Base-by-base conservation (phyloP, 192 early-diverging fungal genomes). In the Mortierella antarctica region DNA sequence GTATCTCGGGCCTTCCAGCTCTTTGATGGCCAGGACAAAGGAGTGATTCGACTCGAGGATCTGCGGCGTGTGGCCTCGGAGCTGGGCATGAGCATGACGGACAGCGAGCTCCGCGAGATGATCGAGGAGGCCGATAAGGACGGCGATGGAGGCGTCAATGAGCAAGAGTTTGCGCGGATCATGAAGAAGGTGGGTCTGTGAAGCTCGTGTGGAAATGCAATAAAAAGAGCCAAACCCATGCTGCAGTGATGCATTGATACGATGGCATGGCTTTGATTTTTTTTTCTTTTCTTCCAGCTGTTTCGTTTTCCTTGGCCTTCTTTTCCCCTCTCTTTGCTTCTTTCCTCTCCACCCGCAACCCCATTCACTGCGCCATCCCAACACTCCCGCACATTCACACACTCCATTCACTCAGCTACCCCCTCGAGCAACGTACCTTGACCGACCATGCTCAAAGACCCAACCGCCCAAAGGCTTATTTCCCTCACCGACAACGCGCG, bases 401-500 rank as follows among this genome's bases (percentile, higher is more conserved):
- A 41, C 57, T 39, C 39, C 54, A 56, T 21, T 56, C n/a, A 50
- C 17, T 14, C 31, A 31, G 31, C 31, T 31, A 31, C 31, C 31
- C 31, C 3, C 31, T 31, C 31, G 31, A 31, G 31, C 31, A 31
- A 31, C 31, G 31, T 31, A 31, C 31, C 31, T 31, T 31, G 1
- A 31, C 31, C 31, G 31, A 31, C 31, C 31, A 31, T 31, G 31
- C 31, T 31, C 31, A 31, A 31, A 31, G 31, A 51, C 31, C 31
- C 44, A 6, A 50, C 4, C 5, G 21, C 14, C 7, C 44, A 44
- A 8, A 20, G 18, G 12, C 56, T 55, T 10, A 61, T 61, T 31
- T 4, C 44, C 9, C 51, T 87, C 40, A 86, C 87, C 5, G 56
- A 65, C 57, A 85, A 83, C n/a, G 84, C 83, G 11, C 61, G 39